These are phyloP conservation scores for Pythium utonaiense DNA, from an alignment of 352 stramenopile genomes.

Conservation along the genomic window DNA sequence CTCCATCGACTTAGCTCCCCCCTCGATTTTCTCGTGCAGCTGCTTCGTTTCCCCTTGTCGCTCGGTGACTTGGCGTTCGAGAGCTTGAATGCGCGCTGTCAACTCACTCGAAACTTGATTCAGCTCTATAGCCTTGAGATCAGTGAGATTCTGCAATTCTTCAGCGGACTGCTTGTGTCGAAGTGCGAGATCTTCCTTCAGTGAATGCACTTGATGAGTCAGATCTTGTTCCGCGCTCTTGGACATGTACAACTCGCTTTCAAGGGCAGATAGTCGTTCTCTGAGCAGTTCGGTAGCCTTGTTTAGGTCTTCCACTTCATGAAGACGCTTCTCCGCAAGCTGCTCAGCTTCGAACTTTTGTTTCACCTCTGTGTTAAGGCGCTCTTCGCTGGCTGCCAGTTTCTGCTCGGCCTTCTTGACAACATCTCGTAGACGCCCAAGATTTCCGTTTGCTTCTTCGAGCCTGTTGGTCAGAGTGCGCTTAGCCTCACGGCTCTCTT, in stretches of 20 bases:
- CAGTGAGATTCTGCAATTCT: not conserved
- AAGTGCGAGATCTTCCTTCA: not conserved
- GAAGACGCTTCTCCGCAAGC: not conserved
- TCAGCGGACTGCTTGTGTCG: constrained; percentile 8
- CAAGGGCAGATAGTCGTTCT: not conserved
- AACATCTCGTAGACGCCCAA: constrained; percentile 52
- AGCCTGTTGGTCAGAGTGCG: constrained; percentile 44
- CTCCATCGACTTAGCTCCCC: constrained; percentile 16
- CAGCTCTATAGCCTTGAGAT: constrained; percentile 9
- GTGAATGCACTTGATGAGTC: not conserved
- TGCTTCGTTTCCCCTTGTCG: constrained; percentile 11
- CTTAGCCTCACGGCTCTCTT: constrained; percentile 47
- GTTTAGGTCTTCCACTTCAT: not conserved
- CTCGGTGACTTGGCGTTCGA: constrained; percentile 11
- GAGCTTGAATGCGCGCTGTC: constrained; percentile 2
- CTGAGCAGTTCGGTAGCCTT: not conserved
- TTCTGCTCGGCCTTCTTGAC: constrained; percentile 35
- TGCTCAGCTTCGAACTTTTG: constrained; percentile 4
- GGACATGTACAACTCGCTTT: constrained; percentile 5
- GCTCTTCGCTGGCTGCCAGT: constrained; percentile 29
- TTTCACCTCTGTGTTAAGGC: constrained; percentile 17
- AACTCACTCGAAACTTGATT: constrained; percentile 10
- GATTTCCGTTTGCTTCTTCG: constrained; percentile 67
- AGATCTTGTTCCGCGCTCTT: not conserved
- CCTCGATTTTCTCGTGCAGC: constrained; percentile 13